These are phyloP conservation scores for Calycina marina DNA, from an alignment of 2,329 filamentous ascomycete species.

Conservation along the genomic window DNA sequence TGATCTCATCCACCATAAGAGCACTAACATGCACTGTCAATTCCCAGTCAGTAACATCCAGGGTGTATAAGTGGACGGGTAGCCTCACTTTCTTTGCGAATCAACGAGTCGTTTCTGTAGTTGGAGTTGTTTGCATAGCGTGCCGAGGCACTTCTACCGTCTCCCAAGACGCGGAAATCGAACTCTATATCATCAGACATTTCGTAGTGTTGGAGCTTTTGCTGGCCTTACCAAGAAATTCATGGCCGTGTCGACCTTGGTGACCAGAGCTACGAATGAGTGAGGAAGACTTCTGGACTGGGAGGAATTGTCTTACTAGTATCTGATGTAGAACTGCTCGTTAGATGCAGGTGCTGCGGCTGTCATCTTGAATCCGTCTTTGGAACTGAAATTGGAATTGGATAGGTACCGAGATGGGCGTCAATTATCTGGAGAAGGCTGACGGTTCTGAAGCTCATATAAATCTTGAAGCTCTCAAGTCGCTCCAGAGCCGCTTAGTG, in stretches of 20 bases:
- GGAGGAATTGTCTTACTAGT: conserved; percentile 61
- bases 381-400: too few relatives aligned
- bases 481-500: too few relatives aligned
- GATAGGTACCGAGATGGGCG: background rate
- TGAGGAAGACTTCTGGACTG: background rate
- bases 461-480: too few relatives aligned
- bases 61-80: too few relatives aligned
- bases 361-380: conserved; percentile 22
- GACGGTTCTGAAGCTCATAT: conserved; percentile 10
- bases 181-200: conserved; percentile 64
- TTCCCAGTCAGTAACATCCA: conserved; percentile 10
- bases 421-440: conserved; percentile 8
- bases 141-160: conserved; percentile 83
- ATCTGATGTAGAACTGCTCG: conserved; percentile 81
- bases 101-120: conserved; percentile 95
- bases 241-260: conserved; percentile 92
- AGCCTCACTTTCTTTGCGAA: conserved; percentile 95
- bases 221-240: conserved; percentile 83
- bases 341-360: conserved; percentile 41
- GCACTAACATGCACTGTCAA: conserved; percentile 84
- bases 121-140: conserved; percentile 99
- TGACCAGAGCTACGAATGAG: conserved; percentile 68
- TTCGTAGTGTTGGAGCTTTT: too few relatives aligned
- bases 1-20: conserved; percentile 82
- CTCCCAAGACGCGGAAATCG: conserved; percentile 83